phyloP scores from a whole-genome alignment of 768 basidiomycete genomes.

The Kwoniella dejecticola region DNA sequence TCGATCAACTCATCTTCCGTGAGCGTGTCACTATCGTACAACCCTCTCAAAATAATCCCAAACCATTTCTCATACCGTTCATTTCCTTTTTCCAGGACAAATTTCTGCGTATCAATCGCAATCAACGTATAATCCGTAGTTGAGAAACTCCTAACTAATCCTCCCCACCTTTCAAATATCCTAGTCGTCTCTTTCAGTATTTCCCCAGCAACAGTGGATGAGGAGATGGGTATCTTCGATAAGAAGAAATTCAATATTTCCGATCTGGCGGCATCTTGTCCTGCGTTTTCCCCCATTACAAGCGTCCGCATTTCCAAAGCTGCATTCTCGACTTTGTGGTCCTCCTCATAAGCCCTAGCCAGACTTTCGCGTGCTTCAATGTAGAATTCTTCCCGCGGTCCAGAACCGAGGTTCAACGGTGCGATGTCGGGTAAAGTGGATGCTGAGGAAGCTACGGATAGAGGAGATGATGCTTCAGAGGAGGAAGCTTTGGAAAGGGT shows the following conservation, averaged over 20 bases:
- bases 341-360: slow-evolving; percentile 87
- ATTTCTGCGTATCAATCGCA: slow-evolving; percentile 60
- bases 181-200: slow-evolving; percentile 69
- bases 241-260: slow-evolving; percentile 85
- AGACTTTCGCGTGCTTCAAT: slow-evolving; percentile 66
- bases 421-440: slow-evolving; percentile 37
- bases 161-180: slow-evolving; percentile 77
- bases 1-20: slow-evolving; percentile 85
- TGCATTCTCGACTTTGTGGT: slow-evolving; percentile 88
- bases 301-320: slow-evolving; percentile 93
- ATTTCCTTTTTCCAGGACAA: slow-evolving; percentile 58
- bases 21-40: slow-evolving; percentile 90
- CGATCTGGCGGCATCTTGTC: slow-evolving; percentile 78
- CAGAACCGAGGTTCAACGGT: slow-evolving; percentile 34
- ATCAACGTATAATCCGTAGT: slow-evolving; percentile 77
- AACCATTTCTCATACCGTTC: slow-evolving; percentile 65
- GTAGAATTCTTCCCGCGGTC: slow-evolving; percentile 49
- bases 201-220: slow-evolving; percentile 58
- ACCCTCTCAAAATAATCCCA: slow-evolving; percentile 76
- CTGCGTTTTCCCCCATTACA: slow-evolving; percentile 94
- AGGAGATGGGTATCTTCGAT: slow-evolving; percentile 67
- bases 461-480: slow-evolving; percentile 42
- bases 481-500: slow-evolving; percentile 50
- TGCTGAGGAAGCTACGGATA: slow-evolving; percentile 43
- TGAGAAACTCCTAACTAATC: slow-evolving; percentile 69